Conservation (phyloP, 176 grass and related monocot species). For the Aegilops longissima region DNA sequence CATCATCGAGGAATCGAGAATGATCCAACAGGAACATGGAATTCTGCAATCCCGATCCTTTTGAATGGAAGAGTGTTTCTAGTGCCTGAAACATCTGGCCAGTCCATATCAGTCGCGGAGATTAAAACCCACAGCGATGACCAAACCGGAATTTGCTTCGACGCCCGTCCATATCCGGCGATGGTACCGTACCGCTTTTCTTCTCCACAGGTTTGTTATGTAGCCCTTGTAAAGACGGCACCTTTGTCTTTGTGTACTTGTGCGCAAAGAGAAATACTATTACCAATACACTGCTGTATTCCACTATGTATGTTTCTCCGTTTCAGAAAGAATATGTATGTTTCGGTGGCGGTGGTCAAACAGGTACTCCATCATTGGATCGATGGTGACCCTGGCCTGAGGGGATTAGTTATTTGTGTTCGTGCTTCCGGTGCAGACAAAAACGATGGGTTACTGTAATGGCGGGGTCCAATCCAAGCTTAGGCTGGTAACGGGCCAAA, state of each 20-base stretch:
- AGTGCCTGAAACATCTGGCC: neutral
- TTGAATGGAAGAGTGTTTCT: neutral
- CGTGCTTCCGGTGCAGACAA: neutral
- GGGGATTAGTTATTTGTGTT: neutral
- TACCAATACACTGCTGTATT: neutral
- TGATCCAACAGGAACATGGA: neutral
- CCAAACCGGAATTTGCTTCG: slow-evolving; percentile 20
- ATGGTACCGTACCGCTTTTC: neutral
- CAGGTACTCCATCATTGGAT: neutral
- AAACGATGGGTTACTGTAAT: neutral
- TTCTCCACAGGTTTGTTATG: neutral
- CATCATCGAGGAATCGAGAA: neutral
- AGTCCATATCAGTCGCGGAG: neutral
- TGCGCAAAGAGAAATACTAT: neutral
- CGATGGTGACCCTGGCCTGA: neutral
- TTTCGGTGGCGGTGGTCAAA: neutral
- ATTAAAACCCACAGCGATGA: neutral
- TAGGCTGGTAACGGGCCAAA: neutral
- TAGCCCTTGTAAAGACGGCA: neutral
- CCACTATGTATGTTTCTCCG: neutral
- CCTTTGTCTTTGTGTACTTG: neutral
- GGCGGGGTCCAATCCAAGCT: neutral
- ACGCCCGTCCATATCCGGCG: slow-evolving; percentile 4
- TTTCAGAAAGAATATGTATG: neutral
- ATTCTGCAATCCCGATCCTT: neutral